These are phyloP conservation scores for Lyophyllum decastes DNA, from an alignment of 768 basidiomycete genomes.

Conservation along the genomic window DNA sequence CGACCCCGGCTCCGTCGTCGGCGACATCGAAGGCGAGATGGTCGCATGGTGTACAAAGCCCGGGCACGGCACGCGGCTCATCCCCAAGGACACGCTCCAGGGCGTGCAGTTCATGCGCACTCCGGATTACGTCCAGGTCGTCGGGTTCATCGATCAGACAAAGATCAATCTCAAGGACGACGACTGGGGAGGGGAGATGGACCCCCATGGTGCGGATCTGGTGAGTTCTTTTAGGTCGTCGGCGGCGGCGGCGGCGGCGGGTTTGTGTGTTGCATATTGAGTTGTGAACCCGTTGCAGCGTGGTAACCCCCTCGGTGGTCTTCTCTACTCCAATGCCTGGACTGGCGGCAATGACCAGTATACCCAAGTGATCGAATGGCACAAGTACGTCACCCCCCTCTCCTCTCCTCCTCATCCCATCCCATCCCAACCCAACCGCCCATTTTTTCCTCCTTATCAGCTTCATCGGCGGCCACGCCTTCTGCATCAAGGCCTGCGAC, in stretches of 20 bases:
- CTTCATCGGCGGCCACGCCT: constrained; percentile 53
- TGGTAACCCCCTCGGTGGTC: constrained; percentile 17
- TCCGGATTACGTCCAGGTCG: constrained; percentile 58
- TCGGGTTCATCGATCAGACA: constrained; percentile 66
- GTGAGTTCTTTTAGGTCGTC: constrained; percentile 23
- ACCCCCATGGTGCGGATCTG: constrained; percentile 72
- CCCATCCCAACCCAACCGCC: constrained; percentile 8
- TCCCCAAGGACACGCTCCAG: constrained; percentile 62
- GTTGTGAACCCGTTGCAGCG: too few species aligned
- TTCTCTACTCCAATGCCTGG: constrained; percentile 22
- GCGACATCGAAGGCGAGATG: constrained; percentile 66
- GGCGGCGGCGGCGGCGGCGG: too few species aligned
- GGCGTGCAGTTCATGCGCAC: constrained; percentile 69
- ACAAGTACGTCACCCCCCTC: constrained; percentile 38
- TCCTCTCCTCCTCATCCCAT: background rate
- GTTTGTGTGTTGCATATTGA: too few species aligned
- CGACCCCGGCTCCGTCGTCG: constrained; percentile 54
- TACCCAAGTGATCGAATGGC: constrained; percentile 59
- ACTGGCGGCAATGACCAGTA: constrained; percentile 32
- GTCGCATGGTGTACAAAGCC: constrained; percentile 81
- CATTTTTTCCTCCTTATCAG: constrained; percentile 24
- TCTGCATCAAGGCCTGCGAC: constrained; percentile 67
- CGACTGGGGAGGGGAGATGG: constrained; percentile 79
- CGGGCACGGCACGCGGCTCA: constrained; percentile 70
- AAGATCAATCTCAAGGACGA: constrained; percentile 46